Percentiles rank a stretch among this genome's conserved stretches.
Conservation (phyloP, 2,329 filamentous ascomycete species). For the Chrysoporthe cubensis region DNA sequence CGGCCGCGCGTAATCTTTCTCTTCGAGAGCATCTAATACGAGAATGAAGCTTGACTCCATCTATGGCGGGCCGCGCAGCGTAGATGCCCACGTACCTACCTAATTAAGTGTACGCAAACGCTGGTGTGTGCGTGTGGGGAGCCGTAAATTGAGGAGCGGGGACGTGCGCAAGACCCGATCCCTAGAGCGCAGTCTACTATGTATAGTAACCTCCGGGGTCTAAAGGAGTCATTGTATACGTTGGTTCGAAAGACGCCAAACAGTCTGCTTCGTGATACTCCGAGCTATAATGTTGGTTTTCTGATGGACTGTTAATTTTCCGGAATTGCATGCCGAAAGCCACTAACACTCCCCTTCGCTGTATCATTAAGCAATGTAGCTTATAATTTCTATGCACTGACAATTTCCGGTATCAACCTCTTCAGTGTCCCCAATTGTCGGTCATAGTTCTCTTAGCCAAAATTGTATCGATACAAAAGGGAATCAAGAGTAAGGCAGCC, state of each 20-base stretch:
- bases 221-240: background rate
- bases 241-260: background rate
- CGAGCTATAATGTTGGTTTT: background rate
- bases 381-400: background rate
- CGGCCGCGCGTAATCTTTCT: background rate
- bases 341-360: background rate
- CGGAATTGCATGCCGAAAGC: background rate
- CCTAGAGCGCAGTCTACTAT: background rate
- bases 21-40: background rate
- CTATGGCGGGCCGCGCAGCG: background rate
- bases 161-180: background rate
- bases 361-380: background rate
- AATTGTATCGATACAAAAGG: background rate
- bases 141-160: background rate
- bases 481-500: background rate
- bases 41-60: background rate
- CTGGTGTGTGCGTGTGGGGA: background rate
- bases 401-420: too few relatives aligned
- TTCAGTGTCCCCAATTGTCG: too few relatives aligned
- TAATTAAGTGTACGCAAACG: background rate
- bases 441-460: background rate
- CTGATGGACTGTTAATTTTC: background rate
- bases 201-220: background rate
- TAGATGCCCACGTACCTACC: background rate
- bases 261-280: background rate